Conservation (phyloP, 176 grass and related monocot species). For the Eragrostis curvula region DNA sequence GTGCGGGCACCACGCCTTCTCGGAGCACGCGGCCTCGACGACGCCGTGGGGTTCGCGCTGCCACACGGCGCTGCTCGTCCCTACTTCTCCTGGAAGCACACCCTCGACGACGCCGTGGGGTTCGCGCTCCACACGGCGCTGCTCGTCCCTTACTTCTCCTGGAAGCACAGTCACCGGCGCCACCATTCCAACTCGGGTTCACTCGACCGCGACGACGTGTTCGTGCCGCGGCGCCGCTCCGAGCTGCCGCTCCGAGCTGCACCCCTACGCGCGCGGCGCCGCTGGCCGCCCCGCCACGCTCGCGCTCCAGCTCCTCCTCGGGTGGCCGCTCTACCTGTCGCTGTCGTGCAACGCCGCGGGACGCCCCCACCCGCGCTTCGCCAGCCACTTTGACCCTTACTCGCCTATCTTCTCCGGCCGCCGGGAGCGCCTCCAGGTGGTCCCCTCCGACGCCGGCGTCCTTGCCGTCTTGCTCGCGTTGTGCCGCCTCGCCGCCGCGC, state of each 20-base stretch:
- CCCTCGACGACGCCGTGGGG: slow-evolving; percentile 83
- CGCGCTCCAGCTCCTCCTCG: slow-evolving; percentile 65
- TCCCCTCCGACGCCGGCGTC: slow-evolving; percentile 73
- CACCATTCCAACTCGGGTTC: slow-evolving; percentile 94
- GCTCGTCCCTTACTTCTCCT: slow-evolving; percentile 93
- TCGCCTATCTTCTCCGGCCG: slow-evolving; percentile 76
- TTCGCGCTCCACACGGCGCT: slow-evolving; percentile 83
- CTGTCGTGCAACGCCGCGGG: slow-evolving; percentile 80
- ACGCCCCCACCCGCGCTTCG: slow-evolving; percentile 84
- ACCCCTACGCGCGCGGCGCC: slow-evolving; percentile 36
- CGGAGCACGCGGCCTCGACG: slow-evolving; percentile 72
- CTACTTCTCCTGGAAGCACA: slow-evolving; percentile 99
- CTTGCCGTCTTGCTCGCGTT: slow-evolving; percentile 31
- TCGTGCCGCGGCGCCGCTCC: slow-evolving; percentile 69
- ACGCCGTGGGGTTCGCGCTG: slow-evolving; percentile 82
- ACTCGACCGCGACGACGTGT: slow-evolving; percentile 91
- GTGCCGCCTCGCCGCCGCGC: slow-evolving; percentile 40
- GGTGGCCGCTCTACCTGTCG: slow-evolving; percentile 88
- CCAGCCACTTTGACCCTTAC: slow-evolving; percentile 83
- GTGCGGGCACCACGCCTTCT: slow-evolving; percentile 97
- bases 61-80: slow-evolving; percentile 81
- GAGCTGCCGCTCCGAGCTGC: slow-evolving; percentile 40
- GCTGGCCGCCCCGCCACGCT: slow-evolving; percentile 39
- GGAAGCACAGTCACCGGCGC: slow-evolving; percentile 94
- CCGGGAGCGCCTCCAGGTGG: slow-evolving; percentile 65